Evolutionary conservation across 371 early-diverging fungal species (phyloP).

Genomic region (Batrachochytrium dendrobatidis): DNA sequence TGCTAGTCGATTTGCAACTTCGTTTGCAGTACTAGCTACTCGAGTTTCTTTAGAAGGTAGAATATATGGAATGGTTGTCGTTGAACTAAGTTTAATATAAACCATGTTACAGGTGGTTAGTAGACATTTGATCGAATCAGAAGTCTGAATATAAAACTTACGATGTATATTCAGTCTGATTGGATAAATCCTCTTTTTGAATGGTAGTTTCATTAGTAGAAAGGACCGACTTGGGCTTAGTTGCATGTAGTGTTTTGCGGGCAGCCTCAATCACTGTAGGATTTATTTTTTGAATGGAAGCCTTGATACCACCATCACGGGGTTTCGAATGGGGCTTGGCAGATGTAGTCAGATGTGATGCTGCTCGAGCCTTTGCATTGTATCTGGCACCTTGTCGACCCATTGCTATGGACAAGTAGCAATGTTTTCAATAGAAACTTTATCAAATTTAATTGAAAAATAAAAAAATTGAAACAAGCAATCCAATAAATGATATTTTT

Average conservation of each 20-base stretch:
- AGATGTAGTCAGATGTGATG: conserved; percentile 10
- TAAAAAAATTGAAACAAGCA: not conserved
- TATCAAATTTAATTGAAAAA: not conserved
- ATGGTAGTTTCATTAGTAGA: too few species aligned
- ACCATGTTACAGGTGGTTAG: not conserved
- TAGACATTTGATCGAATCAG: not conserved
- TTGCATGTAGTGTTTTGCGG: too few species aligned
- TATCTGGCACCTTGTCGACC: conserved; percentile 15
- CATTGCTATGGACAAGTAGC: too few species aligned
- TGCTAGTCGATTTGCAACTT: not conserved
- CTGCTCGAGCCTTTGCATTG: conserved; percentile 19
- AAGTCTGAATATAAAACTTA: too few species aligned
- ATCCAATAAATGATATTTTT: too few species aligned
- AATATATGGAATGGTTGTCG: conserved; percentile 7
- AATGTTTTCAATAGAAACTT: too few species aligned
- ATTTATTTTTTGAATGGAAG: too few species aligned
- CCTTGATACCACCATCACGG: conserved; percentile 8
- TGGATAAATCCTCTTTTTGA: too few species aligned
- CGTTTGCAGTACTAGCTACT: not conserved
- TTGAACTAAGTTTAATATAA: not conserved
- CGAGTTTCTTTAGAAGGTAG: conserved; percentile 7
- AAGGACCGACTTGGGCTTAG: too few species aligned
- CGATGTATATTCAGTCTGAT: too few species aligned
- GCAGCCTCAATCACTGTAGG: too few species aligned
- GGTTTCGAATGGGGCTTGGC: conserved; percentile 18